phyloP scores from a whole-genome alignment of 257 asterid species.

The Fraxinus pennsylvanica region DNA sequence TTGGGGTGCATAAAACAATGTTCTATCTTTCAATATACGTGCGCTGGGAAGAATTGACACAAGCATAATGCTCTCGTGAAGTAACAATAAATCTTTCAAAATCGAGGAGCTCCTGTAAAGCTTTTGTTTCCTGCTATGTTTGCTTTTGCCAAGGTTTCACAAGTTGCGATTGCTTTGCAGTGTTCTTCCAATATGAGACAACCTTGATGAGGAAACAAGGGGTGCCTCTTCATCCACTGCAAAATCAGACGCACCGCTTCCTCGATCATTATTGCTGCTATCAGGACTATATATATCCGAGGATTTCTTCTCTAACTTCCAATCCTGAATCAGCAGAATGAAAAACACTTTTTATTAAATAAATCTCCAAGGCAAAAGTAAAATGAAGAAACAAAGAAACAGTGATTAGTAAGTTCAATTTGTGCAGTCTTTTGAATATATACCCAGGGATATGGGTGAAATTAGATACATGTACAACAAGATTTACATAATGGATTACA shows the following conservation, averaged over 20 bases:
- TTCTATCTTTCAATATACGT: background rate
- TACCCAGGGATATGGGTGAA: background rate
- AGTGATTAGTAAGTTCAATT: background rate
- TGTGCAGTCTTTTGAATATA: background rate
- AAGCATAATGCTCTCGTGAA: background rate
- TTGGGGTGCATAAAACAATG: background rate
- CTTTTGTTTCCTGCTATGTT: too few species aligned
- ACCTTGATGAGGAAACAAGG: conserved; percentile 53
- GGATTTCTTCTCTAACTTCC: conserved; percentile 72
- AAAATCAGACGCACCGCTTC: conserved; percentile 34
- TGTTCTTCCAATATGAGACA: conserved; percentile 65
- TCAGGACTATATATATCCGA: conserved; percentile 60
- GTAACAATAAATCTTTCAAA: background rate
- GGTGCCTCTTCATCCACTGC: conserved; percentile 64
- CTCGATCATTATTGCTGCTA: conserved; percentile 25
- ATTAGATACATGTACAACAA: too few species aligned
- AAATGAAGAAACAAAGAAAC: background rate
- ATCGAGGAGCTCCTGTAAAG: background rate
- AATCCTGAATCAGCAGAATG: conserved; percentile 42
- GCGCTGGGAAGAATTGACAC: background rate
- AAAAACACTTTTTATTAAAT: background rate
- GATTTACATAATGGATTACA: too few species aligned
- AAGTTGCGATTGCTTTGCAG: conserved; percentile 38
- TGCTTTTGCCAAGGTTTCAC: conserved; percentile 16
- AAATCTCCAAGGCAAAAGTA: background rate